phyloP scores from a whole-genome alignment of 495 filamentous ascomycete species.

The Penicillium angulare region DNA sequence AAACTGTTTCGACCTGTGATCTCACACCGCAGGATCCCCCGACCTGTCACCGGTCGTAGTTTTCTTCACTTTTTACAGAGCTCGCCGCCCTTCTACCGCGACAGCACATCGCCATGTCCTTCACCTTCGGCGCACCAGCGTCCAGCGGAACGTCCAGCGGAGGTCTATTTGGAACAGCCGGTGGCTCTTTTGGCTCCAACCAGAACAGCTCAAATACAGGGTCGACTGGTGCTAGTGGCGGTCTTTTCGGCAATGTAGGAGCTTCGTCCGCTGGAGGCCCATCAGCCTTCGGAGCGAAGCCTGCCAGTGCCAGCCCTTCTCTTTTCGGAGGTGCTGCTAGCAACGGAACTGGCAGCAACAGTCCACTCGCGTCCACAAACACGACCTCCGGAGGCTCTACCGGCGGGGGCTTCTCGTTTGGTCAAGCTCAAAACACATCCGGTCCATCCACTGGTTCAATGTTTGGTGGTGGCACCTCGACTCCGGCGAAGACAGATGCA shows the following conservation, averaged over 20 bases:
- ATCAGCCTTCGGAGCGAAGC: conserved; percentile 33
- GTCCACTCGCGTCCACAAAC: conserved; percentile 10
- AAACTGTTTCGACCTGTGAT: conserved; percentile 9
- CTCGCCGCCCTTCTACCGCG: conserved; percentile 18
- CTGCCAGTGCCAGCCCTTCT: conserved; percentile 26
- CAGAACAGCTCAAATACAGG: conserved; percentile 26
- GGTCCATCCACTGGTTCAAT: conserved; percentile 23
- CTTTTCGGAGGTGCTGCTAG: conserved; percentile 34
- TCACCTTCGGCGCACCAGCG: conserved; percentile 35
- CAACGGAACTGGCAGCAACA: conserved; percentile 11
- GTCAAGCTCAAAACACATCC: conserved; percentile 27
- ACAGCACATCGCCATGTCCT: conserved; percentile 31
- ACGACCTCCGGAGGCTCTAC: conserved; percentile 15
- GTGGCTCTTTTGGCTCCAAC: conserved; percentile 33
- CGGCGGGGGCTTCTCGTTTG: conserved; percentile 40
- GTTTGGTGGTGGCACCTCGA: conserved; percentile 29
- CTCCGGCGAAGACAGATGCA: conserved; percentile 41
- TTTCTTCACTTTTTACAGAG: conserved; percentile 21
- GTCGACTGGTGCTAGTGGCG: conserved; percentile 28
- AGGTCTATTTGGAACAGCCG: conserved; percentile 41
- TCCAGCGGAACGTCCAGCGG: conserved; percentile 35
- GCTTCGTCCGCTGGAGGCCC: conserved; percentile 33
- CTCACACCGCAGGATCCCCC: conserved; percentile 12
- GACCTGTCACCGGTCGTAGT: conserved; percentile 14
- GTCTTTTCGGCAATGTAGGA: conserved; percentile 47